Evolutionary conservation across 2,329 filamentous ascomycete genomes (phyloP).

Genomic region (Calonectria crousiana): DNA sequence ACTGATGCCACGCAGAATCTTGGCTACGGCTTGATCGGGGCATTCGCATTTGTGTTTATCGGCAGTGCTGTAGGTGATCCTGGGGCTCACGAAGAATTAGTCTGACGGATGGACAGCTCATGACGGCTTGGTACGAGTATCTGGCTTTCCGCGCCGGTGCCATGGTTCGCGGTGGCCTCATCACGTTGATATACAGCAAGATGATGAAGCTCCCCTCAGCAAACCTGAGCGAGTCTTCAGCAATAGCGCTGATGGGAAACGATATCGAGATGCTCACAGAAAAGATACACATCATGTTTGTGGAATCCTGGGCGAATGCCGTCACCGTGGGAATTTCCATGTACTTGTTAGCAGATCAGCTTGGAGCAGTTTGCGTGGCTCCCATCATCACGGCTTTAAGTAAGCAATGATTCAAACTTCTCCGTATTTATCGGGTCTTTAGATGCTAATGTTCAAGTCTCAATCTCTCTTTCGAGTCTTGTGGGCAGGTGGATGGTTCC

Average conservation of each 20-base stretch:
- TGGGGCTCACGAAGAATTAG: not conserved
- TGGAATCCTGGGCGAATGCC: conserved; percentile 49
- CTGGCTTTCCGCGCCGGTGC: conserved; percentile 45
- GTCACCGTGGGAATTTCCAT: conserved; percentile 48
- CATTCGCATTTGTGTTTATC: conserved; percentile 48
- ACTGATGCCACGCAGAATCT: conserved; percentile 41
- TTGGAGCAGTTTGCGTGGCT: conserved; percentile 48
- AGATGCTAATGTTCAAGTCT: conserved; percentile 32
- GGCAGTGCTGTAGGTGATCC: conserved; percentile 44
- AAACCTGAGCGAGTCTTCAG: conserved; percentile 45
- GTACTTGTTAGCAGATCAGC: conserved; percentile 47
- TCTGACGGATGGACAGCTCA: conserved; percentile 28
- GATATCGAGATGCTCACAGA: conserved; percentile 48
- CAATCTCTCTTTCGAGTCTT: conserved; percentile 33
- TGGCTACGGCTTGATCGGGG: conserved; percentile 49
- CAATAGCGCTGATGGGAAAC: conserved; percentile 48
- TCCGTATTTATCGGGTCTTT: not conserved
- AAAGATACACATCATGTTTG: conserved; percentile 42
- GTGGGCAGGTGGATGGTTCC: conserved; percentile 44
- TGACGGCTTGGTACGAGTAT: conserved; percentile 51
- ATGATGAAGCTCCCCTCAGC: conserved; percentile 44
- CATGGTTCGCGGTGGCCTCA: conserved; percentile 48
- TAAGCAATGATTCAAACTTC: conserved; percentile 28
- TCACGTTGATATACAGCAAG: conserved; percentile 47
- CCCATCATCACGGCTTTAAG: conserved; percentile 48